These are phyloP conservation scores for Sanguinoderma infundibulare DNA, from an alignment of 1,284 basidiomycete genomes.

Conservation along the genomic window DNA sequence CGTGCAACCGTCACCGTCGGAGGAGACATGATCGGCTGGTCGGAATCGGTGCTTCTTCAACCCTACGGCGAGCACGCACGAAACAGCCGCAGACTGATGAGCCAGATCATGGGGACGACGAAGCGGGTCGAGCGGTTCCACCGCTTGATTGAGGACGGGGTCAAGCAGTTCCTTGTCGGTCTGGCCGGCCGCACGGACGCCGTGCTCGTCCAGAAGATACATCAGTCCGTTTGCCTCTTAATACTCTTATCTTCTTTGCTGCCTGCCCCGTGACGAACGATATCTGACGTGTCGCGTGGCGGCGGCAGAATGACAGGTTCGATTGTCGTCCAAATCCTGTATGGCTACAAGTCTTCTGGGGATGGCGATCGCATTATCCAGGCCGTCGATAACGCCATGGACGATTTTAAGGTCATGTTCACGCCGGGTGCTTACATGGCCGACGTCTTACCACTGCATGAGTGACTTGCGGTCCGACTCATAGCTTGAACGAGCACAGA, in stretches of 20 bases:
- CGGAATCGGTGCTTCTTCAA: constrained; percentile 60
- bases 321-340: constrained; percentile 38
- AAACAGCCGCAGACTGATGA: constrained; percentile 52
- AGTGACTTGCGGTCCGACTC: no score
- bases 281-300: constrained; percentile 7
- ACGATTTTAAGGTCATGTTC: constrained; percentile 32
- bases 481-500: background rate
- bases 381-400: constrained; percentile 35
- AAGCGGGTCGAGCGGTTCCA: constrained; percentile 31
- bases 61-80: constrained; percentile 67
- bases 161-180: constrained; percentile 26
- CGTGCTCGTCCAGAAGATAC: constrained; percentile 28
- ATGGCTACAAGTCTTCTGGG: constrained; percentile 39
- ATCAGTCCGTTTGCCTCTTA: constrained; percentile 28
- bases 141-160: constrained; percentile 30
- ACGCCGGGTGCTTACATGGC: constrained; percentile 37
- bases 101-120: constrained; percentile 33
- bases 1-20: constrained; percentile 49
- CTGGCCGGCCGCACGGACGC: constrained; percentile 25
- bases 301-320: constrained; percentile 27
- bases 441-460: constrained; percentile 36
- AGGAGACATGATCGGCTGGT: constrained; percentile 68
- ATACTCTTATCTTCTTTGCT: no score
- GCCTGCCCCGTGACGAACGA: no score
- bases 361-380: constrained; percentile 37